Conservation (phyloP, 148 eudicot species). For the Polygonum aviculare region DNA sequence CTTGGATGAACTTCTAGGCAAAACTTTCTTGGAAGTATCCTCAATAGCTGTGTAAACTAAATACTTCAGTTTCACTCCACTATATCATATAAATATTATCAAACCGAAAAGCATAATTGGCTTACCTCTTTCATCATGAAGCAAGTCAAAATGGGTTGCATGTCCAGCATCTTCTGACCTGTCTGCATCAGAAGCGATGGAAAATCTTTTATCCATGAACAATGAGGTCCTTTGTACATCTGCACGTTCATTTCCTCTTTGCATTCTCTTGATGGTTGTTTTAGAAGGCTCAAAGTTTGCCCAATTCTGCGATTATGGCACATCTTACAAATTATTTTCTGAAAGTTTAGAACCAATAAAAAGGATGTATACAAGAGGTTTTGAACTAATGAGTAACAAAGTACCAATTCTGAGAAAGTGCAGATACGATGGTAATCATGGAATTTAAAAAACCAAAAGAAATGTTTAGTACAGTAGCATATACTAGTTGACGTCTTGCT, state of each 20-base stretch:
- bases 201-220: constrained; percentile 29
- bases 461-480: neutral
- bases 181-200: constrained; percentile 25
- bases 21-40: constrained; percentile 24
- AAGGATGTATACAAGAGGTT: too few species aligned
- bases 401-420: neutral
- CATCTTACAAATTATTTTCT: constrained; percentile 4
- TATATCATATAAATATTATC: neutral
- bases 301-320: constrained; percentile 54
- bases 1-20: constrained; percentile 23
- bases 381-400: neutral
- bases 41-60: constrained; percentile 31
- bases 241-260: constrained; percentile 26
- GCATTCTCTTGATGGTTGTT: constrained; percentile 68
- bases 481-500: neutral
- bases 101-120: neutral
- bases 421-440: neutral
- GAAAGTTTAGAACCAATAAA: neutral
- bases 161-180: constrained; percentile 24
- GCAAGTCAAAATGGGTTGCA: constrained; percentile 16
- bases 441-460: neutral
- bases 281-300: constrained; percentile 69
- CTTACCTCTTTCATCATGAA: constrained; percentile 42
- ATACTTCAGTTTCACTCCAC: neutral
- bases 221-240: constrained; percentile 28